These are phyloP conservation scores for Ganoderma resinaceum DNA, from an alignment of 1,284 basidiomycete species.

Conservation along the genomic window DNA sequence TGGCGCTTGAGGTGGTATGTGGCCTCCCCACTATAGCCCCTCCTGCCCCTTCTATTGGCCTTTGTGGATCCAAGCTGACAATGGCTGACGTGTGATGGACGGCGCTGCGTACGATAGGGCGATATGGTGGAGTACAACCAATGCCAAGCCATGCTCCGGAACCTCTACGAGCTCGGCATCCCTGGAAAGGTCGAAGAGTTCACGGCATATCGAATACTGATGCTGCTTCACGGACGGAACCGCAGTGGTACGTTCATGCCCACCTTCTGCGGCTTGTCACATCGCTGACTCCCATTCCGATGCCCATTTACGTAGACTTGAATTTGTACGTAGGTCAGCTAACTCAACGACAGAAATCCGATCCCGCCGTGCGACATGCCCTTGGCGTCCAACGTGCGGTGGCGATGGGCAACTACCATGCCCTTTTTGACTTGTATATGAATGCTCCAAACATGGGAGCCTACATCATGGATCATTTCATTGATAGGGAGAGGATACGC, in stretches of 20 bases:
- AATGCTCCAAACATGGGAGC: constrained; percentile 96
- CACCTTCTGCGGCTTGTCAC: background rate
- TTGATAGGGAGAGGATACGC: constrained; percentile 88
- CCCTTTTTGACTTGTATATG: constrained; percentile 87
- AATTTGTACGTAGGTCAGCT: constrained; percentile 96
- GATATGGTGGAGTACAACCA: constrained; percentile 99
- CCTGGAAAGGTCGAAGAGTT: constrained; percentile 94
- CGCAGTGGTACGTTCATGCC: constrained; percentile 74
- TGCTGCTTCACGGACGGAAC: constrained; percentile 94
- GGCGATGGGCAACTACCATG: constrained; percentile 93
- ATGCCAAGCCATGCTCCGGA: constrained; percentile 92
- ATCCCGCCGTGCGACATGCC: constrained; percentile 86
- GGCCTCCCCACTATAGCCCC: constrained; percentile 16
- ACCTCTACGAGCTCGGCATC: constrained; percentile 92
- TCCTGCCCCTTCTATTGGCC: constrained; percentile 21
- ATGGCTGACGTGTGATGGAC: constrained; percentile 13
- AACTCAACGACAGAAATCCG: constrained; percentile 87
- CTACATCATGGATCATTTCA: constrained; percentile 99
- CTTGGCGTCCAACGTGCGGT: constrained; percentile 88
- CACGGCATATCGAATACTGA: constrained; percentile 96
- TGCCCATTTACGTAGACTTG: constrained; percentile 67
- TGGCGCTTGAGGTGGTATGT: constrained; percentile 92
- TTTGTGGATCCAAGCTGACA: constrained; percentile 9
- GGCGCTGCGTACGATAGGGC: constrained; percentile 57
- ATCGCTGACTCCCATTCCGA: constrained; percentile 2